phyloP scores from a whole-genome alignment of 495 filamentous ascomycete genomes.

The Geopyxis carbonaria region DNA sequence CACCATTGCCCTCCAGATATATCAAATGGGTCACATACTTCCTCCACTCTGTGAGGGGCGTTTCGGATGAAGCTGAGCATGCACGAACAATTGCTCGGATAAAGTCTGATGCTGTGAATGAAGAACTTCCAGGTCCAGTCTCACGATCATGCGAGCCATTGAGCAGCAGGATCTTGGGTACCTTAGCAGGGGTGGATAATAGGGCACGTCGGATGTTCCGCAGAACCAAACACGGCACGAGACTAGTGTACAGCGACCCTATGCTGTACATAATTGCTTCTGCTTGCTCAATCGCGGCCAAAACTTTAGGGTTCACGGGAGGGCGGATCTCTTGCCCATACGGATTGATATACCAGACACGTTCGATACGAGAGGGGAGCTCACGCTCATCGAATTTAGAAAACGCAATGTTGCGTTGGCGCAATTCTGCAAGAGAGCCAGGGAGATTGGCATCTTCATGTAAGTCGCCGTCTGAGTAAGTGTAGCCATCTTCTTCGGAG shows the following conservation, averaged over 20 bases:
- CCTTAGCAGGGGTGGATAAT: slow-evolving; percentile 13
- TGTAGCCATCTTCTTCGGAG: slow-evolving; percentile 21
- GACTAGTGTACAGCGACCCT: slow-evolving; percentile 65
- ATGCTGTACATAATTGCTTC: slow-evolving; percentile 73
- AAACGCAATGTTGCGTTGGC: slow-evolving; percentile 63
- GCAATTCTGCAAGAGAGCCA: slow-evolving; percentile 60
- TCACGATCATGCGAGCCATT: slow-evolving; percentile 74
- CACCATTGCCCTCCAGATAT: slow-evolving; percentile 55
- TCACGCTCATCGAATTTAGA: slow-evolving; percentile 55
- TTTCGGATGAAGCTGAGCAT: slow-evolving; percentile 30
- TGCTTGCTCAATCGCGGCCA: slow-evolving; percentile 44
- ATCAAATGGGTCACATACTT: slow-evolving; percentile 71
- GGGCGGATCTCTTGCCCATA: slow-evolving; percentile 83
- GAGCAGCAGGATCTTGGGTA: slow-evolving; percentile 65
- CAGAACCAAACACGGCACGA: slow-evolving; percentile 60
- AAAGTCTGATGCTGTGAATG: slow-evolving; percentile 61
- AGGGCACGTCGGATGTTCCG: slow-evolving; percentile 44
- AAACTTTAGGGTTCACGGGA: slow-evolving; percentile 58
- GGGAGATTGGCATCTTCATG: slow-evolving; percentile 70
- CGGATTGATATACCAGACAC: slow-evolving; percentile 94
- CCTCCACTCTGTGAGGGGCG: slow-evolving; percentile 25
- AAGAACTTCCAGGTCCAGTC: slow-evolving; percentile 44
- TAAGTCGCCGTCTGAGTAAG: slow-evolving; percentile 4
- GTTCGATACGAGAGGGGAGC: slow-evolving; percentile 55
- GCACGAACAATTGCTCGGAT: slow-evolving; percentile 59